A percentile compares a stretch with the other conserved stretches of the same genome.
Conservation (phyloP, 83 land plant genomes). For the Isoetes engelmannii region DNA sequence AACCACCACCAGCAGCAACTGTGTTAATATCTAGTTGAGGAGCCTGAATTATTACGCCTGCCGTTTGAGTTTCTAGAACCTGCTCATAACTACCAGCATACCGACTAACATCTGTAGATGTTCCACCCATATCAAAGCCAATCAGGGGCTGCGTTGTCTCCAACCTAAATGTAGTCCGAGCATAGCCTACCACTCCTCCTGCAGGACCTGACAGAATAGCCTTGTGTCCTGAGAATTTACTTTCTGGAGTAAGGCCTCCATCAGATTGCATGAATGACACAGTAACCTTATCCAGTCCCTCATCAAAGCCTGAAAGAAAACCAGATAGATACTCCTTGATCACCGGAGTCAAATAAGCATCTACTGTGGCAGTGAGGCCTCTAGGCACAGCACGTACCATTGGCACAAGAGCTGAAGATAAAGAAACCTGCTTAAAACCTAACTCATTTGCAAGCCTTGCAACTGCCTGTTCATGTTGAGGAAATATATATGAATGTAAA, state of each 20-base stretch:
- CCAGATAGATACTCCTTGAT: slow-evolving; percentile 85
- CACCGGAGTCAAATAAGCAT: slow-evolving; percentile 97
- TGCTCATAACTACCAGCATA: slow-evolving; percentile 91
- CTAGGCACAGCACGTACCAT: slow-evolving; percentile 99
- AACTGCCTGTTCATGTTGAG: slow-evolving; percentile 66
- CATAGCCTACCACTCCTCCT: slow-evolving; percentile 98
- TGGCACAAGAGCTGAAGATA: slow-evolving; percentile 81
- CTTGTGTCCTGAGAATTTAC: slow-evolving; percentile 92
- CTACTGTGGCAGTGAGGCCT: slow-evolving; percentile 89
- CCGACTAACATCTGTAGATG: slow-evolving; percentile 99
- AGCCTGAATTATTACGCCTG: slow-evolving; percentile 95
- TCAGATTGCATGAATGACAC: slow-evolving; percentile 99
- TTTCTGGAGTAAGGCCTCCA: slow-evolving; percentile 93
- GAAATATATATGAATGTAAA: slow-evolving; percentile 86
- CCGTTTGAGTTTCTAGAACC: slow-evolving; percentile 91
- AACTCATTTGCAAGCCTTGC: slow-evolving; percentile 54
- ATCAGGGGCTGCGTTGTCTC: slow-evolving; percentile 85
- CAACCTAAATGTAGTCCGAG: slow-evolving; percentile 72
- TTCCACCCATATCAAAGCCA: slow-evolving; percentile 99
- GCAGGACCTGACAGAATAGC: slow-evolving; percentile 98
- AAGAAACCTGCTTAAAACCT: slow-evolving; percentile 91
- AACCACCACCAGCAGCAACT: slow-evolving; percentile 99
- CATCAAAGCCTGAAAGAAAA: slow-evolving; percentile 88
- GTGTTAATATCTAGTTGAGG: slow-evolving; percentile 98
- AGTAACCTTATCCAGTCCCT: slow-evolving; percentile 58